These are phyloP conservation scores for Picocystis sp. DNA, from an alignment of 163 green algal genomes.

Conservation along the genomic window DNA sequence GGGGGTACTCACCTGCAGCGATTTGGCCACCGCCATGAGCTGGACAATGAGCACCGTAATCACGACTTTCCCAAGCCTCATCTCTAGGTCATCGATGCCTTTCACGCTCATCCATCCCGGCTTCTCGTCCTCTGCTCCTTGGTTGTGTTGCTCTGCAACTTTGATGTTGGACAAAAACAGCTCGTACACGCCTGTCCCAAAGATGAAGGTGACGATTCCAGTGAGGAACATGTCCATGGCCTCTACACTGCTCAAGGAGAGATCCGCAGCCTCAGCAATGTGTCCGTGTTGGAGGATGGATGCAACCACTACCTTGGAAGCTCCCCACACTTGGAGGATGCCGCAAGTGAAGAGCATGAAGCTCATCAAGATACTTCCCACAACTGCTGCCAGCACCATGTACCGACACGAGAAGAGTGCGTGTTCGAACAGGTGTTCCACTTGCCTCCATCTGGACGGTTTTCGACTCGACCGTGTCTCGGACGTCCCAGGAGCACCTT, in stretches of 20 bases:
- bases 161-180: slow-evolving; percentile 5
- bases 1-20: neutral
- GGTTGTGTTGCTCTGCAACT: neutral
- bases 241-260: neutral
- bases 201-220: slow-evolving; percentile 7
- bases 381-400: too few species aligned
- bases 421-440: too few species aligned
- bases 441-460: too few species aligned
- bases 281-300: too few species aligned
- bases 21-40: slow-evolving; percentile 2
- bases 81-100: slow-evolving; percentile 4
- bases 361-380: too few species aligned
- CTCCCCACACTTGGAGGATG: too few species aligned
- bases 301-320: too few species aligned
- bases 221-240: slow-evolving; percentile 6
- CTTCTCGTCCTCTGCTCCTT: neutral
- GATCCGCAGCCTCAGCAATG: neutral
- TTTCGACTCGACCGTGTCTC: too few species aligned
- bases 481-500: too few species aligned
- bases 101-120: slow-evolving; percentile 1
- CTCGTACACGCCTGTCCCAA: slow-evolving; percentile 4
- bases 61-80: slow-evolving; percentile 6
- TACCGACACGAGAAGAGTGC: too few species aligned
- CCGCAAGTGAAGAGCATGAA: too few species aligned
- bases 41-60: slow-evolving; percentile 6